Conservation (phyloP, 106 monocot genomes). For the Allium sativum region DNA sequence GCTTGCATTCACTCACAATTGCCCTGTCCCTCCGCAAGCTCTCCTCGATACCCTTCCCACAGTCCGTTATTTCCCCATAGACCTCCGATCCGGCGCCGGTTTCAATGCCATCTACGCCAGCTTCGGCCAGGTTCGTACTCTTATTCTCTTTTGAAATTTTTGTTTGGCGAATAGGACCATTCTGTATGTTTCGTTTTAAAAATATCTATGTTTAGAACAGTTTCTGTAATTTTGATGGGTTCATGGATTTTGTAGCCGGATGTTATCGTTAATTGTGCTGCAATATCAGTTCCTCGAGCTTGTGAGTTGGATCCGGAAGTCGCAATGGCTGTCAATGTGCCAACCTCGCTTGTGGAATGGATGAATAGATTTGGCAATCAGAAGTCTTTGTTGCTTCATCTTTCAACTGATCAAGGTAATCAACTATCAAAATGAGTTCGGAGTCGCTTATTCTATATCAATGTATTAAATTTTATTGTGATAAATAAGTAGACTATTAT, state of each 20-base stretch:
- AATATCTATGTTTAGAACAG: too few species aligned
- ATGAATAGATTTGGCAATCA: constrained; percentile 36
- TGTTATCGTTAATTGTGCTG: constrained; percentile 83
- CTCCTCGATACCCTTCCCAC: constrained; percentile 41
- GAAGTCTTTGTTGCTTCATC: constrained; percentile 58
- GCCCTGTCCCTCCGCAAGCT: constrained; percentile 45
- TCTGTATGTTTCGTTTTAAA: too few species aligned
- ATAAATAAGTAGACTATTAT: too few species aligned
- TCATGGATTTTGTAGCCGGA: constrained; percentile 39
- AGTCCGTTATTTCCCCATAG: constrained; percentile 48
- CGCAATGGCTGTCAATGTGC: constrained; percentile 80
- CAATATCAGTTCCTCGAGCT: constrained; percentile 71
- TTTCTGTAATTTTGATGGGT: too few species aligned
- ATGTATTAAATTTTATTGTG: too few species aligned
- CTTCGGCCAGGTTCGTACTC: constrained; percentile 56
- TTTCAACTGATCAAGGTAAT: constrained; percentile 92
- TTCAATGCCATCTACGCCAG: constrained; percentile 43
- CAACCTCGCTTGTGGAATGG: constrained; percentile 68
- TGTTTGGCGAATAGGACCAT: too few species aligned
- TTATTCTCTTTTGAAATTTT: too few species aligned
- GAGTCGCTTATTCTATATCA: too few species aligned
- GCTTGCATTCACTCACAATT: constrained; percentile 84
- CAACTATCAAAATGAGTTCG: too few species aligned
- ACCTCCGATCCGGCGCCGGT: constrained; percentile 58
- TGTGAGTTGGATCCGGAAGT: constrained; percentile 65